Evolutionary conservation across 306 rosid genomes (phyloP).

Genomic region (Boehmeria nivea): DNA sequence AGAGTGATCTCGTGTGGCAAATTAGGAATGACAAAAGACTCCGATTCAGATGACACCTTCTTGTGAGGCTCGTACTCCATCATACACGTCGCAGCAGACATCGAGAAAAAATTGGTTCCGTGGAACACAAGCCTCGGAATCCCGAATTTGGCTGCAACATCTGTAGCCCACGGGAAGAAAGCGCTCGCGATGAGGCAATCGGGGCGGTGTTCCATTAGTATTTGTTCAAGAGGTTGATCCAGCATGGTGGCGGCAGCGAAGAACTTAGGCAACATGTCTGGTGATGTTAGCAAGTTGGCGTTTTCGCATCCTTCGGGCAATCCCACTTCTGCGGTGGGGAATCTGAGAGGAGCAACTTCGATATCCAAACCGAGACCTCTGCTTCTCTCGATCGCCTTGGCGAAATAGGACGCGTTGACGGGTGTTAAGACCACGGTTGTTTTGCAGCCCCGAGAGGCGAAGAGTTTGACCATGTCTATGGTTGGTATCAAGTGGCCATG

Average conservation of each 20-base stretch:
- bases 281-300: neutral
- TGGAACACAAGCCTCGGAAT: slow-evolving; percentile 60
- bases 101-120: slow-evolving; percentile 42
- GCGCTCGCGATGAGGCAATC: slow-evolving; percentile 41
- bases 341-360: slow-evolving; percentile 12
- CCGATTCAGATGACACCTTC: slow-evolving; percentile 26
- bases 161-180: slow-evolving; percentile 43
- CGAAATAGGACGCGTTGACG: neutral
- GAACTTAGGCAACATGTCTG: neutral
- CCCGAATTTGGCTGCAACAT: slow-evolving; percentile 38
- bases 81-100: slow-evolving; percentile 21
- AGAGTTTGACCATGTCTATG: slow-evolving; percentile 27
- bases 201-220: slow-evolving; percentile 32
- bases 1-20: slow-evolving; percentile 41
- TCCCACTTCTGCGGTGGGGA: slow-evolving; percentile 29
- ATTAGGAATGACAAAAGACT: slow-evolving; percentile 41
- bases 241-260: slow-evolving; percentile 27
- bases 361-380: neutral
- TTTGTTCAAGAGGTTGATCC: slow-evolving; percentile 33
- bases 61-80: slow-evolving; percentile 37
- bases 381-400: slow-evolving; percentile 30
- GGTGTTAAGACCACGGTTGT: slow-evolving; percentile 27
- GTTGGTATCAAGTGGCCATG: slow-evolving; percentile 33
- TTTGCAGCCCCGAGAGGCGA: slow-evolving; percentile 17
- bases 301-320: slow-evolving; percentile 50